Evolutionary conservation across 768 basidiomycete species (phyloP), one percentile per base, ranked within the genome.

Genomic region (Amanita polypyramis): DNA sequence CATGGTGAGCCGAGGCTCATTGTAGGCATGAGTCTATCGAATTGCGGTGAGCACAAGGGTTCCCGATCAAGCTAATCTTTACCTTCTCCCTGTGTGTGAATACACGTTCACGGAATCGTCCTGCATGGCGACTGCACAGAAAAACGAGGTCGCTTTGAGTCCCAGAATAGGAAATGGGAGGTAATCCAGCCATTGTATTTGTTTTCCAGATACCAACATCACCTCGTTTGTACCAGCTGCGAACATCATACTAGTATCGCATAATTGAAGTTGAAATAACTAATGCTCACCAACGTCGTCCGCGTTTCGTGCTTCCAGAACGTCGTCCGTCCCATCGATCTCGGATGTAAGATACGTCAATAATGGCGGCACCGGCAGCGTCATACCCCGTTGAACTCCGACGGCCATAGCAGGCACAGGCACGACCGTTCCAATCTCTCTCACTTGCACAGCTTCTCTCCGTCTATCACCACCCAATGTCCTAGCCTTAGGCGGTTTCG

Each of bases 171-270:
- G 81, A 2, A 76, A 77, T 1, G 86, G 79, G 6, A 95, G 57
- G 64, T 87, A 98, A 63, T 97, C 94, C 37, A 94, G 63, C 92
- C 94, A 98, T 46, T 85, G 79, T 9, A 80, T 84, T 50, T 82
- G 76, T 65, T 80, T 81, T 29, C 75, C 73, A 56, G 68, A 75
- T 46, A 76, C 65, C 50, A 80, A 80, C 5, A 75, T 65, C 12
- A 97, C 72, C 56, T 92, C 90, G 14, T 76, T 74, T 3, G 73
- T 70, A n/a, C 74, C 84, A 81, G 49, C 6, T 45, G 10, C 25
- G 33, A 37, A 45, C 33, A 9, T 43, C 12, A 9, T 33, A 33
- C 9, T 20, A 47, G 32, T 36, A 45, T 27, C 37, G 7, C 27
- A 25, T 33, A 47, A 38, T 34, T 23, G 54, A 19, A 45, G 15